Conservation (phyloP, 352 stramenopile genomes). For the Pythium phragmiticola region DNA sequence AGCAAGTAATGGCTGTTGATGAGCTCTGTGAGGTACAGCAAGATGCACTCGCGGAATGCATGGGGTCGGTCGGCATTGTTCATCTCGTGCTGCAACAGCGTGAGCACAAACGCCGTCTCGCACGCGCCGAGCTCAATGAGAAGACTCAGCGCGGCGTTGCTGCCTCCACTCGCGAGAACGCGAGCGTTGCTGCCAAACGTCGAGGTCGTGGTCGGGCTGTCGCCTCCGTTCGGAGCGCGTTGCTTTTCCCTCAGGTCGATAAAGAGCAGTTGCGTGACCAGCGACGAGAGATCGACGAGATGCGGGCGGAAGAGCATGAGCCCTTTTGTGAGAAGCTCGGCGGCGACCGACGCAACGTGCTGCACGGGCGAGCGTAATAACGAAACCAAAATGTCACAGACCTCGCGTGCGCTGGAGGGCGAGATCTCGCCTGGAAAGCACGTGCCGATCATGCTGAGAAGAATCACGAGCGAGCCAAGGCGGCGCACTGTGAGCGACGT, state of each 20-base stretch:
- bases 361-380: conserved; percentile 54
- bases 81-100: conserved; percentile 81
- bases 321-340: conserved; percentile 78
- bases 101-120: conserved; percentile 76
- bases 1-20: conserved; percentile 83
- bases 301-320: conserved; percentile 84
- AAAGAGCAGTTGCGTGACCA: conserved; percentile 71
- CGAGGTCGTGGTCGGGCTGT: conserved; percentile 20
- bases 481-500: conserved; percentile 51
- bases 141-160: conserved; percentile 70
- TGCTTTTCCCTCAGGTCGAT: conserved; percentile 78
- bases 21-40: conserved; percentile 79
- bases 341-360: conserved; percentile 63
- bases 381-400: conserved; percentile 77
- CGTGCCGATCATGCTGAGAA: conserved; percentile 86
- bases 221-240: conserved; percentile 31
- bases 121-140: conserved; percentile 78
- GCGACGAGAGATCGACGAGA: conserved; percentile 73
- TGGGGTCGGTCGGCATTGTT: conserved; percentile 66
- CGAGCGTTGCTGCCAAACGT: conserved; percentile 44
- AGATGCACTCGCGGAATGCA: conserved; percentile 69
- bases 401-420: conserved; percentile 65
- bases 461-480: conserved; percentile 68
- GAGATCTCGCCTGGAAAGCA: conserved; percentile 84
- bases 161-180: conserved; percentile 52